Percentiles rank a stretch among this genome's conserved stretches.
Conservation (phyloP, 1,284 basidiomycete genomes). For the Moesziomyces aphidis region DNA sequence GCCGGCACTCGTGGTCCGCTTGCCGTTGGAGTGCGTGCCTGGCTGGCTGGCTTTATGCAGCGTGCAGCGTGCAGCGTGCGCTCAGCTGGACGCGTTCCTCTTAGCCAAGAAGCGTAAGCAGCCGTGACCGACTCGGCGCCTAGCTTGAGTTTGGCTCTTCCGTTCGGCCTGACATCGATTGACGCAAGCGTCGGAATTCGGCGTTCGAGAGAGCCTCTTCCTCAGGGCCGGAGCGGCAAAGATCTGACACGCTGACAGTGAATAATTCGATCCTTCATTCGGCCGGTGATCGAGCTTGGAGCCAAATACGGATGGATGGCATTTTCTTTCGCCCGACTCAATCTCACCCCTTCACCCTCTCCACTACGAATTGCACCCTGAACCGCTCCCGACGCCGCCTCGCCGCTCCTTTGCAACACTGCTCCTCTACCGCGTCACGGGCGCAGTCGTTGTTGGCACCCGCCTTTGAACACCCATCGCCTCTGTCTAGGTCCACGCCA, state of each 20-base stretch:
- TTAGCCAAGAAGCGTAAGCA: no score
- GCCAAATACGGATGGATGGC: conserved; percentile 4
- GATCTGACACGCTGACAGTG: background rate
- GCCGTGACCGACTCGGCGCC: no score
- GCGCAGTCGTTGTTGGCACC: background rate
- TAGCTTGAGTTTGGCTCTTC: no score
- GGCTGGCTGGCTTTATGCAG: no score
- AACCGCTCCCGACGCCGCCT: conserved; percentile 2
- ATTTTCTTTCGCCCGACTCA: conserved; percentile 49
- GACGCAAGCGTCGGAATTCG: background rate
- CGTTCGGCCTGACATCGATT: no score
- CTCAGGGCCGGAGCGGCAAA: no score
- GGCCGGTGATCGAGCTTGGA: conserved; percentile 43
- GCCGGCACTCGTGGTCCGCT: background rate
- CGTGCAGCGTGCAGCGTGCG: no score
- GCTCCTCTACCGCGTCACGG: background rate
- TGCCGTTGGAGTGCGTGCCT: background rate
- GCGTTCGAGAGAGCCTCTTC: background rate
- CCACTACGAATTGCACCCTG: conserved; percentile 44
- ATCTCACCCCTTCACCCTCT: conserved; percentile 22
- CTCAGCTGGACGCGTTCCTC: no score
- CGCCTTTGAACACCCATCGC: no score
- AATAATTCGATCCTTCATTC: conserved; percentile 12
- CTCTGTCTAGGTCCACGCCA: no score
- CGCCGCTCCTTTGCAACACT: background rate